Evolutionary conservation across 352 stramenopile genomes (phyloP).

Genomic region (Phytophthora pinifolia): DNA sequence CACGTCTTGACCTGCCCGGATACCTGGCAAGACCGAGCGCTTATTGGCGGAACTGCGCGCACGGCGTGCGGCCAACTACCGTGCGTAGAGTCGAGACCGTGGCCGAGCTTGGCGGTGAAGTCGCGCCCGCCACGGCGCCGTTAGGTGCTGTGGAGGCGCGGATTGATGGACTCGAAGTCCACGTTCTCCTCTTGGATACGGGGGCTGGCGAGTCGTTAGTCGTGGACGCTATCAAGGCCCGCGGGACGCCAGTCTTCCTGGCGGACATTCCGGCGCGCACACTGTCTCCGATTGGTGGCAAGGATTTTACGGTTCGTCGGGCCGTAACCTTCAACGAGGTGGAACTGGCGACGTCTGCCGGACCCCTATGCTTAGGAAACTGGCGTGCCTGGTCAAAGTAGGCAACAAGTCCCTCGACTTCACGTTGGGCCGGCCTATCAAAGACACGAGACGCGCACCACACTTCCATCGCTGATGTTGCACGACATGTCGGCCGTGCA

Average conservation of each 20-base stretch:
- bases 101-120: no score
- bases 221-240: not conserved
- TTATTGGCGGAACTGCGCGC: not conserved
- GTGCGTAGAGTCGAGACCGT: not conserved
- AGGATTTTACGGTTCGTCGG: not conserved
- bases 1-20: not conserved
- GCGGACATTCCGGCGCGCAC: not conserved
- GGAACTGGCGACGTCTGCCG: conserved; percentile 6
- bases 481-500: no score
- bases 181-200: not conserved
- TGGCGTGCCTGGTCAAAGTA: conserved; percentile 7
- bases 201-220: conserved; percentile 11
- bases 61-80: not conserved
- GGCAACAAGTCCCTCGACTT: not conserved
- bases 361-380: conserved; percentile 11
- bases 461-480: no score
- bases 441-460: no score
- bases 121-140: no score
- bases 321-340: conserved; percentile 6
- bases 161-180: not conserved
- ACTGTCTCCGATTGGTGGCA: no score
- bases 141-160: not conserved
- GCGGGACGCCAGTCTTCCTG: not conserved
- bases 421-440: conserved; percentile 12
- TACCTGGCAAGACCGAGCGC: not conserved